Evolutionary conservation across 768 basidiomycete species (phyloP), one percentile per base, ranked within the genome.

Genomic region (Leccinum broughii): DNA sequence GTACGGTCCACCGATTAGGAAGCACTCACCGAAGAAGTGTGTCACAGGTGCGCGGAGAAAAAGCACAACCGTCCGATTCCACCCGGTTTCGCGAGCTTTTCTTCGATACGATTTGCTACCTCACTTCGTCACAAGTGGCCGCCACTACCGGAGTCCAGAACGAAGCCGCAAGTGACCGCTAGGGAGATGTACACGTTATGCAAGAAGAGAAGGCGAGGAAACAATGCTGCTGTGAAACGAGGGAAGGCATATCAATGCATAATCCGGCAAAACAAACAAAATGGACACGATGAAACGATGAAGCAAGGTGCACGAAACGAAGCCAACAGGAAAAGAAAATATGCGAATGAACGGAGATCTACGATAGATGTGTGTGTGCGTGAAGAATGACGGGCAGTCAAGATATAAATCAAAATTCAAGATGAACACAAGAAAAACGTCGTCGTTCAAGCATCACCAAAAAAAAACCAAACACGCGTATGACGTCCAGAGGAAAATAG

Each of bases 291-390:
- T 26, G 46, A 48, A 59, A 44, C 34, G n/a, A 30, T 50, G 24
- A 50, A 50, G 8, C 46, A 13, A 48, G 46, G 9, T 48, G 46
- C n/a, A 22, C 22, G 20, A 10, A 46, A 46, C 9, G 20, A 20
- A 15, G 17, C 44, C 44, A 22, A 32, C 59, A 41, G n/a, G 44
- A 57, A 63, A n/a, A 46, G 14, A 5, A 63, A 44, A 51, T 4
- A 51, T 51, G 52, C 55, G 54, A 49, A 49, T 13, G 48, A 8
- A 50, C 57, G 62, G 53, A 67, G 66, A 67, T 67, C 66, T 68
- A 67, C 59, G 39, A 32, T 35, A 60, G n/a, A 61, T 58, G 50
- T 52, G 20, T 61, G 67, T 61, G 52, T 28, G 28, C 24, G 50
- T 57, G 56, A 49, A 51, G 53, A 20, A 34, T 32, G 57, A 51